phyloP scores from a whole-genome alignment of 768 basidiomycete genomes.

The Leucocoprinus leucothites region DNA sequence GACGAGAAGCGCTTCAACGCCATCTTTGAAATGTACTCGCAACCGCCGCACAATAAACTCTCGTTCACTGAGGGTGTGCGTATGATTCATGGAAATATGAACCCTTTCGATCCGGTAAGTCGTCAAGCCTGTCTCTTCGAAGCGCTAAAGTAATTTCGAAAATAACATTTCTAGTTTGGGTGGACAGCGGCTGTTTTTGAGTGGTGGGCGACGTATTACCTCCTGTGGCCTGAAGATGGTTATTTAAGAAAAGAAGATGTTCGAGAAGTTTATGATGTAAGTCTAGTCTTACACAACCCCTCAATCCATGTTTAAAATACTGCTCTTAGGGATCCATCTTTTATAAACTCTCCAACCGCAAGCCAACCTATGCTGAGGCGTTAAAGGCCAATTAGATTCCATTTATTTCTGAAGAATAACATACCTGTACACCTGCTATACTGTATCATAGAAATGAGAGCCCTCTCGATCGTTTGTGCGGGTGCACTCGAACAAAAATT shows the following conservation, averaged over 20 bases:
- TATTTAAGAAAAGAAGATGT: conserved; percentile 37
- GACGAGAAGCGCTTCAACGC: conserved; percentile 36
- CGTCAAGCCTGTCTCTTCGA: background rate
- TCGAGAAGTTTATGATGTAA: conserved; percentile 36
- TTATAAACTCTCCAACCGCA: conserved; percentile 28
- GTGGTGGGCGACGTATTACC: conserved; percentile 37
- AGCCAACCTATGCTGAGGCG: background rate
- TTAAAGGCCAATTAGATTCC: too few relatives aligned
- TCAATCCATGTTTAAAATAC: too few relatives aligned
- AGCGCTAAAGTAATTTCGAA: too few relatives aligned
- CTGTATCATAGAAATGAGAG: too few relatives aligned
- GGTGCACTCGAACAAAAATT: too few relatives aligned
- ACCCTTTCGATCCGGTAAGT: conserved; percentile 34
- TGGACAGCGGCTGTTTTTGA: conserved; percentile 38
- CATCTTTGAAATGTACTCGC: conserved; percentile 39
- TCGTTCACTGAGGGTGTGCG: conserved; percentile 33
- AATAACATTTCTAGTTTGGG: conserved; percentile 31
- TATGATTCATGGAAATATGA: conserved; percentile 40
- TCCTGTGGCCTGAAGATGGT: conserved; percentile 35
- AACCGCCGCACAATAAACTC: conserved; percentile 36
- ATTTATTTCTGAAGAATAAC: too few relatives aligned
- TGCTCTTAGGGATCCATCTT: conserved; percentile 30
- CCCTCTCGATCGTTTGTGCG: too few relatives aligned
- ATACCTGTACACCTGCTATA: too few relatives aligned
- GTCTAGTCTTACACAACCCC: conserved; percentile 1